Conservation (phyloP, 495 filamentous ascomycete genomes). For the Lichenothelia convexa region DNA sequence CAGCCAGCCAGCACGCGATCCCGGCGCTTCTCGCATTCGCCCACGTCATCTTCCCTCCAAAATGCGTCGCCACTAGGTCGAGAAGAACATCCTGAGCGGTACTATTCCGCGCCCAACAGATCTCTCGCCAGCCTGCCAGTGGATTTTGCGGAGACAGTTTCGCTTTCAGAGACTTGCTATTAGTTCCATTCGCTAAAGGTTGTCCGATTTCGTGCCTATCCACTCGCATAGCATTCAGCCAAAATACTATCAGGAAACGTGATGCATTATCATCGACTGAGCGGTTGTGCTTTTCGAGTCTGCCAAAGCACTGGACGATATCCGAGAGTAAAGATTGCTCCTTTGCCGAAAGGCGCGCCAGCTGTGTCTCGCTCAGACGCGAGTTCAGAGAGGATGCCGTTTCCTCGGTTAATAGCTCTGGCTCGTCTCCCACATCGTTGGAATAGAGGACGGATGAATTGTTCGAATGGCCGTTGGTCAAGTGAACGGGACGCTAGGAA, state of each 20-base stretch:
- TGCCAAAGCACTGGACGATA: slow-evolving; percentile 73
- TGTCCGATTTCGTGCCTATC: neutral
- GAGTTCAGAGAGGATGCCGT: slow-evolving; percentile 57
- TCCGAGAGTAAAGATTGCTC: slow-evolving; percentile 80
- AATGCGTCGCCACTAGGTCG: slow-evolving; percentile 70
- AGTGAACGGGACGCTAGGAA: no score
- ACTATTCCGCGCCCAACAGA: slow-evolving; percentile 88
- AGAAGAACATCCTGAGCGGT: slow-evolving; percentile 80
- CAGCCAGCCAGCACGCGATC: slow-evolving; percentile 88
- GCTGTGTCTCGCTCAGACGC: slow-evolving; percentile 47
- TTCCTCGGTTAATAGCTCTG: slow-evolving; percentile 50
- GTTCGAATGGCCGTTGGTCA: no score
- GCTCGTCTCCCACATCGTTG: no score
- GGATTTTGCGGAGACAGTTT: neutral
- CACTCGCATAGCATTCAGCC: slow-evolving; percentile 48
- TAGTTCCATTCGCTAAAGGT: neutral
- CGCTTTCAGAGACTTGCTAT: neutral
- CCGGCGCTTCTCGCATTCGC: slow-evolving; percentile 68
- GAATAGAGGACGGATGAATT: no score
- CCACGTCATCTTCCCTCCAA: slow-evolving; percentile 65
- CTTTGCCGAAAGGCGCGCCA: slow-evolving; percentile 72
- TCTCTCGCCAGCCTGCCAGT: slow-evolving; percentile 52
- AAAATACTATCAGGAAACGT: slow-evolving; percentile 79
- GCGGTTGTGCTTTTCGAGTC: slow-evolving; percentile 72
- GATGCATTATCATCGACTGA: slow-evolving; percentile 88